Percentiles rank a stretch among this genome's conserved stretches.
These are phyloP conservation scores for Eucalyptus decipiens DNA, from an alignment of 345 rosid species.

Conservation along the genomic window DNA sequence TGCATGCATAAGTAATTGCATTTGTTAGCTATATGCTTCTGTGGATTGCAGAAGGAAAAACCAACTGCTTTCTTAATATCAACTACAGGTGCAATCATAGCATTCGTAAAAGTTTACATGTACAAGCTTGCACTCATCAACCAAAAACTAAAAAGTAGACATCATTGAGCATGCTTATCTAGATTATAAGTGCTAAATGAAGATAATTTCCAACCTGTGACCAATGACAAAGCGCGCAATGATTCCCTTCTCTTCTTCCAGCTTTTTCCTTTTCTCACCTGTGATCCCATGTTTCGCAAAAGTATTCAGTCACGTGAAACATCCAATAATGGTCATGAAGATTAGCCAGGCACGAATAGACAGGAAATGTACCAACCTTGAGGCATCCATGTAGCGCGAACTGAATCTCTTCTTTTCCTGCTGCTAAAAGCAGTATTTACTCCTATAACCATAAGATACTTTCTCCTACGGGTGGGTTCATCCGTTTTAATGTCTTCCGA, in stretches of 20 bases:
- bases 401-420: conserved; percentile 86
- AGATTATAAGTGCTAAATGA: background rate
- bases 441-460: conserved; percentile 83
- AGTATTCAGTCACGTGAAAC: background rate
- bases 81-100: background rate
- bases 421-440: conserved; percentile 96
- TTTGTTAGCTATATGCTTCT: background rate
- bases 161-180: background rate
- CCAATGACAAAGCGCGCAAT: conserved; percentile 85
- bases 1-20: background rate
- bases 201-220: conserved; percentile 61
- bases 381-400: conserved; percentile 95
- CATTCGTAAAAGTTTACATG: background rate
- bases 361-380: conserved; percentile 43
- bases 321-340: background rate
- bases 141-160: background rate
- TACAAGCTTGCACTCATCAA: background rate
- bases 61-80: background rate
- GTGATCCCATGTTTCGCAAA: background rate
- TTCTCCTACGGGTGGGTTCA: conserved; percentile 35
- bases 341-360: background rate
- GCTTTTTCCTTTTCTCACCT: conserved; percentile 81
- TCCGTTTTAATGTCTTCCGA: conserved; percentile 39
- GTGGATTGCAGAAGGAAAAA: background rate
- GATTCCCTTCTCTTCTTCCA: conserved; percentile 95